Base-by-base conservation (phyloP, 148 eudicot species). In the Silene conica region DNA sequence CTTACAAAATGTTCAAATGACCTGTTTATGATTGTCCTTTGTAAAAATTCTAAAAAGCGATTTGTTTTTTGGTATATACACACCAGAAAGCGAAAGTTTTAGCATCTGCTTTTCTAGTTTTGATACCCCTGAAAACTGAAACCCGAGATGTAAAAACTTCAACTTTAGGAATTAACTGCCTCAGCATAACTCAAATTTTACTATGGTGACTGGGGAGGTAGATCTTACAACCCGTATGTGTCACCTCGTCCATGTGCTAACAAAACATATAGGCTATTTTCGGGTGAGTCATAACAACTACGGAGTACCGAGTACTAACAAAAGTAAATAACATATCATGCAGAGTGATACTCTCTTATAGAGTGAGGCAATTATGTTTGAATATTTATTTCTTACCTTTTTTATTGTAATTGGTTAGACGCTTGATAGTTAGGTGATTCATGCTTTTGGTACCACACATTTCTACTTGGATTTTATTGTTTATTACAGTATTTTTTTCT, bases 11-110 rank as follows among this genome's bases (percentile, higher is more conserved):
- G 84, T 77, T 78, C 55, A 75, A 26, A 68, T 78, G 76, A 75
- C 80, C 80, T 81, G 84, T 65, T 78, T 78, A 65, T 78, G 73
- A 77, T 78, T 77, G 76, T 80, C 84, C 82, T 76, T 76, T 72
- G 71, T 61, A 80, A 77, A 73, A 58, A 63, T 62, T 71, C 63
- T 23, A 23, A 67, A 80, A 76, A 77, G 77, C 69, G 67, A 38
- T 62, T 21, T 63, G 14, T 61, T 71, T 75, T 76, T 80, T 76
- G 65, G 58, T 19, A 50, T 50, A 76, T 52, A 16, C 68, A 63
- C 43, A 65, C 71, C 74, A 74, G 71, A 79, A 74, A 80, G 79
- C 12, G 67, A 76, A 80, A 80, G 79, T 26, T 64, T 16, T 52
- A 58, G 10, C 31, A 20, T 70, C 8, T 81, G 75, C 73, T 78